Conservation (phyloP, 345 rosid genomes). For the Populus simonii region DNA sequence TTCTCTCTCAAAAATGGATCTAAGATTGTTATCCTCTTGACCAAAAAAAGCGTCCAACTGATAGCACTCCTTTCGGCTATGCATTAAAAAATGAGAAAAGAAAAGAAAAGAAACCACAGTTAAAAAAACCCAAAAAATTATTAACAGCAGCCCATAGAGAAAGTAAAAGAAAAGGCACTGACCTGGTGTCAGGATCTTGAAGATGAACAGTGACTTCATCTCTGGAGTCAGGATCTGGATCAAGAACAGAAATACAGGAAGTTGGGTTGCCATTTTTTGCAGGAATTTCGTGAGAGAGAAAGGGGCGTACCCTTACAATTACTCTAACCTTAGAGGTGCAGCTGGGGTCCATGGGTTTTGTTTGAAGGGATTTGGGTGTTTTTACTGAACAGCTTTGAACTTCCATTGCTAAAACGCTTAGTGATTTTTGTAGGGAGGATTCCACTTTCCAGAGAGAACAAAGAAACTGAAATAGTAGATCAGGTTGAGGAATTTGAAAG, state of each 20-base stretch:
- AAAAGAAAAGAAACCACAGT: conserved; percentile 5
- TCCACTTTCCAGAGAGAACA: neutral
- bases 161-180: neutral
- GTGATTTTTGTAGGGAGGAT: neutral
- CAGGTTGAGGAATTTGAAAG: neutral
- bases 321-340: conserved; percentile 58
- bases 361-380: conserved; percentile 13
- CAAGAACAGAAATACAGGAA: conserved; percentile 52
- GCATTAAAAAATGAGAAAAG: neutral
- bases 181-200: conserved; percentile 73
- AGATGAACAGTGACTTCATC: conserved; percentile 64
- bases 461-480: neutral
- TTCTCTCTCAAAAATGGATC: conserved; percentile 64
- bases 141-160: neutral
- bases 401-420: conserved; percentile 20
- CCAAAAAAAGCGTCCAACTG: conserved; percentile 76
- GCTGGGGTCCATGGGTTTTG: conserved; percentile 21
- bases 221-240: conserved; percentile 21
- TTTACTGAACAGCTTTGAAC: conserved; percentile 3
- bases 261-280: conserved; percentile 22
- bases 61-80: conserved; percentile 73
- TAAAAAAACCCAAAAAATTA: neutral
- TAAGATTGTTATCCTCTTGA: conserved; percentile 57
- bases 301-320: conserved; percentile 63
- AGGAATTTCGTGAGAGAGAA: conserved; percentile 54